phyloP scores from a whole-genome alignment of 2,329 filamentous ascomycete species.

The Dichotomopilus funicola region DNA sequence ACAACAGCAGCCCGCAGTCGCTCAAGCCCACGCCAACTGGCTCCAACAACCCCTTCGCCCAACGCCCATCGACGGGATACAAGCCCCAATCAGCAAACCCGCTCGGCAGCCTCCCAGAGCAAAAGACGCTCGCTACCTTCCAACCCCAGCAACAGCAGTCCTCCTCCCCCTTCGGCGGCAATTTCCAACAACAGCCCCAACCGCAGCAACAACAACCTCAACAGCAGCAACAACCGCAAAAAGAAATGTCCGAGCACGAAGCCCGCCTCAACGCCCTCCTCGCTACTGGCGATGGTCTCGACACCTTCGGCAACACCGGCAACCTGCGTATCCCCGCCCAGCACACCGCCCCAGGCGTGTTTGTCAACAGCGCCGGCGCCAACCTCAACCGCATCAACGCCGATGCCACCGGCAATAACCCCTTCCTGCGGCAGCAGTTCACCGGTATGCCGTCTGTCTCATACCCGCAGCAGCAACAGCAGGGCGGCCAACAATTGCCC shows the following conservation, averaged over 20 bases:
- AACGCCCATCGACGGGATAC: slow-evolving; percentile 29
- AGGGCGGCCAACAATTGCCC: slow-evolving; percentile 40
- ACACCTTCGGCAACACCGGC: slow-evolving; percentile 97
- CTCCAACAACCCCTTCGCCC: slow-evolving; percentile 94
- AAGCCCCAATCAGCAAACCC: slow-evolving; percentile 57
- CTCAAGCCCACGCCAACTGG: slow-evolving; percentile 82
- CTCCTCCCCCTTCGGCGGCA: too few species aligned
- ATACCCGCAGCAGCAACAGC: slow-evolving; percentile 33
- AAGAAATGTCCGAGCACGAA: slow-evolving; percentile 55
- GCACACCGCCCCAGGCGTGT: slow-evolving; percentile 91
- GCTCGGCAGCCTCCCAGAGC: slow-evolving; percentile 72
- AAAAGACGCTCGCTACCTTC: slow-evolving; percentile 63
- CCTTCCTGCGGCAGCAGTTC: slow-evolving; percentile 78
- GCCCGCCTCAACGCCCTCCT: slow-evolving; percentile 81
- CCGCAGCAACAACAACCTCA: slow-evolving; percentile 36
- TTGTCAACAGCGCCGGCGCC: slow-evolving; percentile 88
- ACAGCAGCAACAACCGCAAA: slow-evolving; percentile 44
- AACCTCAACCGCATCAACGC: slow-evolving; percentile 64
- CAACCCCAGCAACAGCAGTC: slow-evolving; percentile 40
- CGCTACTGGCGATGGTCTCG: slow-evolving; percentile 81
- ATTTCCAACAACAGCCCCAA: slow-evolving; percentile 28
- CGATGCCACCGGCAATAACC: slow-evolving; percentile 77
- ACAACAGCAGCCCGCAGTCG: slow-evolving; percentile 51
- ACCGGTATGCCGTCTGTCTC: slow-evolving; percentile 64
- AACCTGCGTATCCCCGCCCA: slow-evolving; percentile 92